Evolutionary conservation across 257 asterid species (phyloP).

Genomic region (Nicotiana paniculata): DNA sequence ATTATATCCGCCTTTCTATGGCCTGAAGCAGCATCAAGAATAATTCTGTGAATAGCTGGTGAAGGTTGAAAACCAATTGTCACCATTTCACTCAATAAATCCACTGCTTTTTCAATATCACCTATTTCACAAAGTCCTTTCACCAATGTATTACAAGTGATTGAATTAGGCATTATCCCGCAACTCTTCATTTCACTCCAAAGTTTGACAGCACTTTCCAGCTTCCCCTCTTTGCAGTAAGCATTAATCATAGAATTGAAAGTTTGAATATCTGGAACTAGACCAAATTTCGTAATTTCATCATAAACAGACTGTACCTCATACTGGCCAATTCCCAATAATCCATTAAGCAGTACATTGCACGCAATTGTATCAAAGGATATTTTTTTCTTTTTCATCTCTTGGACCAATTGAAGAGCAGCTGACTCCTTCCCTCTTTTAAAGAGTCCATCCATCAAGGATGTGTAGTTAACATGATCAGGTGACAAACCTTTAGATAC

Average conservation of each 20-base stretch:
- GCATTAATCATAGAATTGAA: slow-evolving; percentile 63
- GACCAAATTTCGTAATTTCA: slow-evolving; percentile 50
- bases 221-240: slow-evolving; percentile 61
- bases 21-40: slow-evolving; percentile 63
- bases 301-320: slow-evolving; percentile 54
- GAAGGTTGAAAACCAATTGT: slow-evolving; percentile 51
- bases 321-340: slow-evolving; percentile 54
- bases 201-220: slow-evolving; percentile 43
- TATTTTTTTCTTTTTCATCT: slow-evolving; percentile 42
- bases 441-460: slow-evolving; percentile 78
- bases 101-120: slow-evolving; percentile 44
- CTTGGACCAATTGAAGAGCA: slow-evolving; percentile 69
- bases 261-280: slow-evolving; percentile 67
- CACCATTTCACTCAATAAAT: slow-evolving; percentile 50
- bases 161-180: slow-evolving; percentile 54
- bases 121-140: slow-evolving; percentile 75
- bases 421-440: slow-evolving; percentile 65
- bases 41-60: slow-evolving; percentile 42
- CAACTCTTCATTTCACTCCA: slow-evolving; percentile 60
- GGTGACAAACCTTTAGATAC: slow-evolving; percentile 50
- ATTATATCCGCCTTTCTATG: slow-evolving; percentile 49
- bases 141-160: slow-evolving; percentile 56
- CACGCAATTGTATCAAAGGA: slow-evolving; percentile 61
- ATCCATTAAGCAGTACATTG: slow-evolving; percentile 73
- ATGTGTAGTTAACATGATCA: slow-evolving; percentile 73